Evolutionary conservation across 1,139 yeast genomes (phyloP).

Genomic region (Lodderomyces margitis): DNA sequence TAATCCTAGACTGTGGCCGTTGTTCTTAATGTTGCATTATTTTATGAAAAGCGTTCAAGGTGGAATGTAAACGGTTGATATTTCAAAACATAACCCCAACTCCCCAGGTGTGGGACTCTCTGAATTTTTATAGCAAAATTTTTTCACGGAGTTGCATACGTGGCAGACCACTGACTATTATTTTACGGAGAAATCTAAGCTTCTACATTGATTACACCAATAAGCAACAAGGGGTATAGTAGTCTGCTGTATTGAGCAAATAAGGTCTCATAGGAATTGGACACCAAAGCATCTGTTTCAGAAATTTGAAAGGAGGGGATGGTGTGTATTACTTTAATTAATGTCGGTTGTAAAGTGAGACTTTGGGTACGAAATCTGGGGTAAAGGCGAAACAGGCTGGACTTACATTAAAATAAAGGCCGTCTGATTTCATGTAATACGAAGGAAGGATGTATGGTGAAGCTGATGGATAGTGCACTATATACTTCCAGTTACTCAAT

Average conservation of each 20-base stretch:
- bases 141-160: neutral
- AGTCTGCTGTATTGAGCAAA: too few species aligned
- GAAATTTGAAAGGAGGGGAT: neutral
- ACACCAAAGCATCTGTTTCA: neutral
- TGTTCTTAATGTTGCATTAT: neutral
- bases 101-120: neutral
- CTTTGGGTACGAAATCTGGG: neutral
- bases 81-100: too few species aligned
- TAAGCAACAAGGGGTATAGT: too few species aligned
- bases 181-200: too few species aligned
- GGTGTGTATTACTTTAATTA: neutral
- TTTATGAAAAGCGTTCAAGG: too few species aligned
- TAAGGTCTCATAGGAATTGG: too few species aligned
- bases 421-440: neutral
- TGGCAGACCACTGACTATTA: neutral
- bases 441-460: neutral
- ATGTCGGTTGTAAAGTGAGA: constrained; percentile 1
- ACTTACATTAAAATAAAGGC: neutral
- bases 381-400: too few species aligned
- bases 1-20: neutral
- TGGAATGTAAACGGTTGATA: neutral
- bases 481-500: too few species aligned
- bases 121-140: neutral
- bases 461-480: neutral
- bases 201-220: too few species aligned